Percentiles rank a stretch among this genome's conserved stretches.
phyloP scores from a whole-genome alignment of 257 asterid species.

The Apocynum venetum region DNA sequence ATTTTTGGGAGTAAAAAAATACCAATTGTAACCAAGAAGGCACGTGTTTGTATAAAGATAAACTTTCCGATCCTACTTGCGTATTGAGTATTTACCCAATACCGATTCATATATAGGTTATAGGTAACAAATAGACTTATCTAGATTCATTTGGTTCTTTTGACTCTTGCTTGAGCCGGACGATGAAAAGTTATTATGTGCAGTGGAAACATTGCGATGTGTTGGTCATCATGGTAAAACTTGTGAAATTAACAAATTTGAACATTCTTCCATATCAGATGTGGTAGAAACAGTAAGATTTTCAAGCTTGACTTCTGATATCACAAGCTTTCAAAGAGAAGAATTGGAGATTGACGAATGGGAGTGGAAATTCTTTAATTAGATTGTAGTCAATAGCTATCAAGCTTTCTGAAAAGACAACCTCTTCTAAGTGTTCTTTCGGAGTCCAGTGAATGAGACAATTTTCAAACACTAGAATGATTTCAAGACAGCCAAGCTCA shows the following conservation, averaged over 20 bases:
- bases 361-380: neutral
- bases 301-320: neutral
- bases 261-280: neutral
- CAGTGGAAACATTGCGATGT: neutral
- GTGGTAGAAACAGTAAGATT: neutral
- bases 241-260: neutral
- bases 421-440: neutral
- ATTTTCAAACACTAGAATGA: neutral
- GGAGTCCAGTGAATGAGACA: neutral
- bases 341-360: neutral
- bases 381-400: neutral
- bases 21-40: neutral
- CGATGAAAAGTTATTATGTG: neutral
- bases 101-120: neutral
- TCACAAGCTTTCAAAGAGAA: neutral
- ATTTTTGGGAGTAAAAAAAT: neutral
- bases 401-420: neutral
- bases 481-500: neutral
- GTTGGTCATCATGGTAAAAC: neutral
- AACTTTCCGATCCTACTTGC: neutral
- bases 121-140: constrained; percentile 1
- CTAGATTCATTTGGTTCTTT: constrained; percentile 3
- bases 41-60: neutral
- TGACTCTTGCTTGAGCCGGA: neutral
- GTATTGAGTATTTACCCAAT: neutral